A percentile compares a stretch with the other conserved stretches of the same genome.
phyloP scores from a whole-genome alignment of 768 basidiomycete species.

The Psilocybe azurescens region DNA sequence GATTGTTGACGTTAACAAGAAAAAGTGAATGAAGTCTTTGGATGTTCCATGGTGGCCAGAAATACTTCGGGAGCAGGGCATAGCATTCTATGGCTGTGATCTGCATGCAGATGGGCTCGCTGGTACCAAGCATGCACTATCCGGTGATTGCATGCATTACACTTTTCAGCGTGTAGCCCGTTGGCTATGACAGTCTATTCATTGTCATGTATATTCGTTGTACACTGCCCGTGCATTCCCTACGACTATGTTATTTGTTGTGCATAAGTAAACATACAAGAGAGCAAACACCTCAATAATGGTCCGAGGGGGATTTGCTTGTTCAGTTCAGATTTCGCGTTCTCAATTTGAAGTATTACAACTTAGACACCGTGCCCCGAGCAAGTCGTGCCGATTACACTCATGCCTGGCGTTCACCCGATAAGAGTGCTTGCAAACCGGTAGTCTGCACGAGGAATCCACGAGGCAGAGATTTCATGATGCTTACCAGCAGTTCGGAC shows the following conservation, averaged over 20 bases:
- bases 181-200: not conserved
- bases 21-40: conserved; percentile 1
- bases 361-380: too few species aligned
- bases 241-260: too few species aligned
- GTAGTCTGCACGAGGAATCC: not conserved
- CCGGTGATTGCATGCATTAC: not conserved
- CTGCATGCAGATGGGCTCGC: not conserved
- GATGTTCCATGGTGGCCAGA: conserved; percentile 6
- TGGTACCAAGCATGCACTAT: not conserved
- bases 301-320: too few species aligned
- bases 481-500: not conserved
- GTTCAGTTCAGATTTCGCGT: too few species aligned
- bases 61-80: conserved; percentile 7
- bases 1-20: not conserved
- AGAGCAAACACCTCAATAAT: too few species aligned
- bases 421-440: not conserved
- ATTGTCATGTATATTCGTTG: too few species aligned
- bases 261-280: too few species aligned
- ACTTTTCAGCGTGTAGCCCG: not conserved
- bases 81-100: conserved; percentile 9
- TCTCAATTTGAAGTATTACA: too few species aligned
- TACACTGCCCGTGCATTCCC: too few species aligned
- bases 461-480: conserved; percentile 2
- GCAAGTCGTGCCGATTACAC: too few species aligned
- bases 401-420: too few species aligned